Base-by-base conservation (phyloP, 345 rosid species). In the Arabidopsis thaliana region DNA sequence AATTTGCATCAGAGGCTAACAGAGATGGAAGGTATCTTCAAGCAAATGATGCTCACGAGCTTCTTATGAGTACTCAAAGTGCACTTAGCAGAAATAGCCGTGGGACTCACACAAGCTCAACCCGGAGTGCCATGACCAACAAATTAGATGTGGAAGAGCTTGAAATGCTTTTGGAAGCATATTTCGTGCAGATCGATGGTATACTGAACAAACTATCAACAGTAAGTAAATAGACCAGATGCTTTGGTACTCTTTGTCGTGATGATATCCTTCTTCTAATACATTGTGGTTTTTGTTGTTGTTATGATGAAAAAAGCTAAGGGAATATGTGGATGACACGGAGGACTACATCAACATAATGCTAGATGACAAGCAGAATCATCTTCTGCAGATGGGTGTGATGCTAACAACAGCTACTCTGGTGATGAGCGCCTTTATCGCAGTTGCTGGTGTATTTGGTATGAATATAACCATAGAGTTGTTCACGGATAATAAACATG, bases 121-220 rank as follows among this genome's bases (percentile, higher is more conserved):
- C 87, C 36, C 78, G 75, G 33, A 90, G 97, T 82, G 85, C 86
- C 22, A 80, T 84, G 65, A 84, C 85, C 83, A 87, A 95, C 80
- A 83, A 82, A 20, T 85, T 92, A 55, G 90, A 89, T 74, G 91
- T 89, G 2, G 93, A 92, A 81, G 99, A 95, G 79, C 95, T 95
- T 30, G 99, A 92, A 75, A 95, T 92, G 99, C 97, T 95, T 61
- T 71, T 92, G 82, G 99, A 95, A 80, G 97, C 97, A n/a, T 92
- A 92, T 73, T 92, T 95, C 48, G 96, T 92, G 64, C 99, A 90
- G 67, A 84, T 92, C 59, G 99, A 95, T 78, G 99, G 96, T 44
- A 90, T 89, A 42, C 77, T 95, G 77, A 90, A 92, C 87, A 92
- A 90, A 71, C 86, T 95, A 52, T 90, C 94, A 48, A 92, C 97